Conservation (phyloP, 1,284 basidiomycete species). For the Heterobasidion annosum region DNA sequence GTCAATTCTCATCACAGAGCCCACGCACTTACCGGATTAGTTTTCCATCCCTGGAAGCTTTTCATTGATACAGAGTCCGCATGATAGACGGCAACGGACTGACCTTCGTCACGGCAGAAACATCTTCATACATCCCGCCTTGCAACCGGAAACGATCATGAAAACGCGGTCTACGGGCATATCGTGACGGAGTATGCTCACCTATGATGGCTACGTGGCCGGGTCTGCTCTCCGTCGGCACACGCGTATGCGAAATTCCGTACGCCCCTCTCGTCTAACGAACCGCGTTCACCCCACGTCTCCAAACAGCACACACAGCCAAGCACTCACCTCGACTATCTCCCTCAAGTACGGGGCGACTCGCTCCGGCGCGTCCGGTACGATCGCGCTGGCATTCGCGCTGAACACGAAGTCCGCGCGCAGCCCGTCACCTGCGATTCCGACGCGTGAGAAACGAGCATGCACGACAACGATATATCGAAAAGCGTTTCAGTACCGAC, state of each 20-base stretch:
- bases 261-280: constrained; percentile 55
- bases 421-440: constrained; percentile 61
- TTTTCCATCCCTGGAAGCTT: constrained; percentile 69
- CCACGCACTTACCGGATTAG: constrained; percentile 58
- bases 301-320: background rate
- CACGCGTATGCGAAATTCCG: constrained; percentile 81
- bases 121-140: constrained; percentile 91
- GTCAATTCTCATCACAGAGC: background rate
- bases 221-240: constrained; percentile 84
- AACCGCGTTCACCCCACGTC: background rate
- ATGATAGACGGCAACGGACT: constrained; percentile 9
- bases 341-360: constrained; percentile 73
- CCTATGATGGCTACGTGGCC: constrained; percentile 89
- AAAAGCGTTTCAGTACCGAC: constrained; percentile 42
- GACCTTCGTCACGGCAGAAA: constrained; percentile 83
- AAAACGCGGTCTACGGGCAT: background rate
- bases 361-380: constrained; percentile 44
- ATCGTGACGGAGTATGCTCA: constrained; percentile 16
- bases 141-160: background rate
- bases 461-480: background rate
- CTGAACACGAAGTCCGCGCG: constrained; percentile 78
- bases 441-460: background rate
- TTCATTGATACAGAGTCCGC: constrained; percentile 3
- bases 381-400: constrained; percentile 46
- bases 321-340: constrained; percentile 35